Conservation (phyloP, 495 filamentous ascomycete species). For the Evernia prunastri region DNA sequence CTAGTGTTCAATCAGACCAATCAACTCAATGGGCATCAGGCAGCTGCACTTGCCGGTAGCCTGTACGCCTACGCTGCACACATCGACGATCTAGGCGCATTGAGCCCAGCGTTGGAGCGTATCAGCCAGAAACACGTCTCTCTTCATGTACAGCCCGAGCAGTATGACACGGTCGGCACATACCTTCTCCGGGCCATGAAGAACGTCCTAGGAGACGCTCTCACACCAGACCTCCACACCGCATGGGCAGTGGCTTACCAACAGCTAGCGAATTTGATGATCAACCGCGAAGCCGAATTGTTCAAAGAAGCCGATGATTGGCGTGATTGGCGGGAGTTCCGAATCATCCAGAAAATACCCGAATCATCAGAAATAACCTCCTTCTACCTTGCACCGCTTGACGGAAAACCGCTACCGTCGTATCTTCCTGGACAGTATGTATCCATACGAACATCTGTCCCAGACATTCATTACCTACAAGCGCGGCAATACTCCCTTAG, state of each 20-base stretch:
- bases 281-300: conserved; percentile 54
- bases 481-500: conserved; percentile 68
- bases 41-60: conserved; percentile 56
- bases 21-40: conserved; percentile 58
- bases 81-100: conserved; percentile 60
- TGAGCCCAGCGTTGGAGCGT: conserved; percentile 57
- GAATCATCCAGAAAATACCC: conserved; percentile 52
- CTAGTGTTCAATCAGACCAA: conserved; percentile 59
- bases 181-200: conserved; percentile 63
- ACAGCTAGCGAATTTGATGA: conserved; percentile 64
- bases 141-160: conserved; percentile 58
- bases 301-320: conserved; percentile 52
- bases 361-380: conserved; percentile 62
- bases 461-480: conserved; percentile 53
- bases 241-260: conserved; percentile 69
- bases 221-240: conserved; percentile 58
- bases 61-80: conserved; percentile 65
- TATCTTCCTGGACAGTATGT: conserved; percentile 68
- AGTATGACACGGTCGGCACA: conserved; percentile 63
- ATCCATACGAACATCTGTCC: conserved; percentile 52
- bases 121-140: conserved; percentile 73
- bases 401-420: conserved; percentile 50
- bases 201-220: conserved; percentile 57
- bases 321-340: conserved; percentile 61
- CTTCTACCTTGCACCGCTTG: conserved; percentile 63